Evolutionary conservation across 768 basidiomycete genomes (phyloP), one percentile per base, ranked within the genome.

Genomic region (Rubroboletus pulcherrimus): DNA sequence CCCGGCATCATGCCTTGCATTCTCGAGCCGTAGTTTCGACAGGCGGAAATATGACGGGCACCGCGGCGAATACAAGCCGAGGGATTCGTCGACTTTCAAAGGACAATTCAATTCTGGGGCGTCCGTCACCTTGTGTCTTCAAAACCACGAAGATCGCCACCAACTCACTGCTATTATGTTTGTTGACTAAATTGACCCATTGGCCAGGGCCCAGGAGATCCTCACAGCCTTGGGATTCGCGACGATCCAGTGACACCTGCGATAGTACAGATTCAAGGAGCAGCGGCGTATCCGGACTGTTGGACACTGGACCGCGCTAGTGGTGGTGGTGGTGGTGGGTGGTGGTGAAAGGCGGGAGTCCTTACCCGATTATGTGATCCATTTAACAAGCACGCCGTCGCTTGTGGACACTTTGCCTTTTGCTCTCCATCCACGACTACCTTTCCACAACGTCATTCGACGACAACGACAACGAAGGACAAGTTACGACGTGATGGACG

Each of bases 401-500:
- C 26, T 7, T 15, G n/a, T 39, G 47, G 37, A 51, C 48, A 24
- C 24, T 26, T 33, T 21, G 17, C 19, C 19, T 39, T 48, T 48
- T 54, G 24, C 42, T 51, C 44, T 26, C 46, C 41, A 31, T 45
- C 40, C 51, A 57, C 51, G 14, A 19, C 35, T 24, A 19, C 12
- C 26, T 35, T 29, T 29, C 19, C 17, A 26, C 51, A 24, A 19
- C 51, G 24, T 42, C 19, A 39, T 21, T 29, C 43, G 17, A 31
- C 58, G 24, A 15, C 39, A 6, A 35, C 40, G 8, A 48, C 60
- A 5, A 38, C 49, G n/a, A 53, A 37, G n/a, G 35, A 34, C 29
- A 29, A 47, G 49, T 5, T 19, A 39, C 44, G 37, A 29, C 53
- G 43, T 7, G 47, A 72, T 71, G 71, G 59, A 64, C 4, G 12